Evolutionary conservation across 148 eudicot species (phyloP).

Genomic region (Suaeda aralocaspica): DNA sequence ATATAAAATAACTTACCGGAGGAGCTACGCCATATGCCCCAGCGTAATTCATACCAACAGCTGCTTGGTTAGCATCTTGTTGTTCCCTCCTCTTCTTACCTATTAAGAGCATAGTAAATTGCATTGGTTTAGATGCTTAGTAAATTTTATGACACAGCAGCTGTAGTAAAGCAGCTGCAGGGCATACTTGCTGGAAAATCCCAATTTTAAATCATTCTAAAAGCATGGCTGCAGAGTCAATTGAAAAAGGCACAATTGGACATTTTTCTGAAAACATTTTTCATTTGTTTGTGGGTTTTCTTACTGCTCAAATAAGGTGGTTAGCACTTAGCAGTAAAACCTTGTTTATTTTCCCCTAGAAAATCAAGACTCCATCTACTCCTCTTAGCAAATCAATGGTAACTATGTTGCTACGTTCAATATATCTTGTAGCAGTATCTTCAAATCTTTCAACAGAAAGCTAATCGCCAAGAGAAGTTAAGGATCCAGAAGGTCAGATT

Average conservation of each 20-base stretch:
- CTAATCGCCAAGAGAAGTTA: background rate
- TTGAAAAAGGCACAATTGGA: background rate
- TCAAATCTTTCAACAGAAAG: background rate
- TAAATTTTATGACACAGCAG: background rate
- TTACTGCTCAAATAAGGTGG: background rate
- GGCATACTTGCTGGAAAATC: background rate
- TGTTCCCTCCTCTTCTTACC: constrained; percentile 82
- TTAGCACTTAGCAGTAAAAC: background rate
- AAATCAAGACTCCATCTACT: background rate
- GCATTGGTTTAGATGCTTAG: background rate
- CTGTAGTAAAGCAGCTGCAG: background rate
- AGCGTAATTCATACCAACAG: constrained; percentile 46
- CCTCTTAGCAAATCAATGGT: background rate
- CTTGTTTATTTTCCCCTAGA: background rate
- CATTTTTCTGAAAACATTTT: background rate
- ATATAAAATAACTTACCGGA: constrained; percentile 51
- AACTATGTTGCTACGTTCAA: background rate
- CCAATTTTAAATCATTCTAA: background rate
- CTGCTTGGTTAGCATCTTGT: constrained; percentile 75
- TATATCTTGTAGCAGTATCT: background rate
- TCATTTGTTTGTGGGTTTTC: background rate
- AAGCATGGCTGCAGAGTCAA: background rate
- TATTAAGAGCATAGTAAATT: constrained; percentile 17
- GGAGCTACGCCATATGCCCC: constrained; percentile 72
- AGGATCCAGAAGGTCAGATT: background rate